phyloP scores from a whole-genome alignment of 2,329 filamentous ascomycete species.

The Xylariales sp. region DNA sequence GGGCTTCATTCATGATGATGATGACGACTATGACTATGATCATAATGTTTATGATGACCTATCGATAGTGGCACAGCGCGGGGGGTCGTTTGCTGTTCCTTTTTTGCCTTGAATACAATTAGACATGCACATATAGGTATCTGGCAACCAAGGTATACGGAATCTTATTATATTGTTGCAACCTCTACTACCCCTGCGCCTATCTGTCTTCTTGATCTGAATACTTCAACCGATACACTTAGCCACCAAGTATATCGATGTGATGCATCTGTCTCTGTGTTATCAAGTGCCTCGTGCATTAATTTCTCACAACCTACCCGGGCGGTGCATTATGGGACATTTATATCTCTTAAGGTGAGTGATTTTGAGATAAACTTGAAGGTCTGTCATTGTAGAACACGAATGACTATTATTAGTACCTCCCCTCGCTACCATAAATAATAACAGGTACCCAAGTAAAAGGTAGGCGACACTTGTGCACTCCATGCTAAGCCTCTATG shows the following conservation, averaged over 20 bases:
- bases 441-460: no score
- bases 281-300: not conserved
- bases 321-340: no score
- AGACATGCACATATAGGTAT: constrained; percentile 12
- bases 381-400: no score
- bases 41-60: constrained; percentile 39
- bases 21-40: constrained; percentile 38
- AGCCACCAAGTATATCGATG: not conserved
- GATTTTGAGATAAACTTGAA: no score
- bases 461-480: no score
- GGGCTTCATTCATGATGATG: constrained; percentile 38
- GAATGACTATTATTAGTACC: no score
- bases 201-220: not conserved
- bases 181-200: not conserved
- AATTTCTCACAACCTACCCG: no score
- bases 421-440: no score
- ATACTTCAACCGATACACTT: not conserved
- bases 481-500: no score
- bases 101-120: constrained; percentile 25
- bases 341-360: no score
- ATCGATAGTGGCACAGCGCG: constrained; percentile 34
- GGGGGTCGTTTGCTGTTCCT: constrained; percentile 7
- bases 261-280: not conserved
- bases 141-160: not conserved
- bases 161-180: not conserved